Percentiles rank a stretch among this genome's conserved stretches.
Conservation (phyloP, 495 filamentous ascomycete genomes). For the Penicillium dipodomyicola region DNA sequence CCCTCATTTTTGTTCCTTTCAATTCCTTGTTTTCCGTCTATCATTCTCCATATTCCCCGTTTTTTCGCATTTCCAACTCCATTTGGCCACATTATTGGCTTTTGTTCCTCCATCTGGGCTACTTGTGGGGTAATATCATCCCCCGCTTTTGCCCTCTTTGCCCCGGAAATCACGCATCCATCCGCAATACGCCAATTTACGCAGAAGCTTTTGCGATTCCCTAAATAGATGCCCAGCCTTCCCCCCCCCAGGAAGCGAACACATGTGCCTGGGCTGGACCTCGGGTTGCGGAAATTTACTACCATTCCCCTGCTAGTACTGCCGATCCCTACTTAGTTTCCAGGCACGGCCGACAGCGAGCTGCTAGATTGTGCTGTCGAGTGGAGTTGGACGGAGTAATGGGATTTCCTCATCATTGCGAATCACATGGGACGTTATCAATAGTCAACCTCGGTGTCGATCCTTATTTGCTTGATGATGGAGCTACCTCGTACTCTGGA, state of each 20-base stretch:
- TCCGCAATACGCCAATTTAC: constrained; percentile 2
- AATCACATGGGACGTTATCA: constrained; percentile 21
- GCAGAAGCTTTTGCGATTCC: background rate
- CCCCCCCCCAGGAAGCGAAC: background rate
- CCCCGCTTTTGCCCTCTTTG: constrained; percentile 11
- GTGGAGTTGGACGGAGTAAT: constrained; percentile 4
- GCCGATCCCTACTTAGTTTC: constrained; percentile 8
- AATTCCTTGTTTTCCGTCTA: background rate
- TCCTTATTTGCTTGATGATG: constrained; percentile 15
- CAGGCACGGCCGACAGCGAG: constrained; percentile 9
- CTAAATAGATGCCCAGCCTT: background rate
- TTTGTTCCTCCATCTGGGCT: background rate
- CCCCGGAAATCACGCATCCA: constrained; percentile 7
- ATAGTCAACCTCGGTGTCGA: constrained; percentile 25
- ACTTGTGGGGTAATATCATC: constrained; percentile 1
- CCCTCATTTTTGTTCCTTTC: constrained; percentile 8
- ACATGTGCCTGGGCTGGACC: constrained; percentile 12
- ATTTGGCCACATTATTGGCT: constrained; percentile 3
- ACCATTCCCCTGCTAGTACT: background rate
- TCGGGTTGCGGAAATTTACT: background rate
- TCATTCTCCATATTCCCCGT: background rate
- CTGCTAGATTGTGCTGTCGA: background rate
- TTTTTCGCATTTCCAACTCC: background rate
- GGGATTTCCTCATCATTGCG: constrained; percentile 16
- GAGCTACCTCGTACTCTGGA: constrained; percentile 3